phyloP scores from a whole-genome alignment of 2,329 filamentous ascomycete species.

The Didymella arachidicola region DNA sequence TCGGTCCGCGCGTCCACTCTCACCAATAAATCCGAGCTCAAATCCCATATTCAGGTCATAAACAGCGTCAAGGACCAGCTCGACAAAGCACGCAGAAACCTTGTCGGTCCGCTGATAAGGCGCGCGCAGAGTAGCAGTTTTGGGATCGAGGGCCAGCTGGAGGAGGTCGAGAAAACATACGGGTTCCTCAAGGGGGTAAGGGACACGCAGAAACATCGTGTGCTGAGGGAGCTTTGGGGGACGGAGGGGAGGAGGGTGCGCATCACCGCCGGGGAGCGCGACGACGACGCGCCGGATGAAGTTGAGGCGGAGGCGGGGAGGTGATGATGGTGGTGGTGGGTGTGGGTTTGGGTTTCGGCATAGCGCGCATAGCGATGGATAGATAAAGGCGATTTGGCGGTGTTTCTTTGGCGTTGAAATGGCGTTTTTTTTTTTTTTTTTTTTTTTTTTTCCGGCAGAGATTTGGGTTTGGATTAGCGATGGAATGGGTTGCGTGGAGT shows the following conservation, averaged over 20 bases:
- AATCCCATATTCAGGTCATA: slow-evolving; percentile 85
- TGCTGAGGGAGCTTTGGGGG: slow-evolving; percentile 76
- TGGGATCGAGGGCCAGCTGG: slow-evolving; percentile 84
- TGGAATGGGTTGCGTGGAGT: too few species aligned
- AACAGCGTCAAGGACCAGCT: slow-evolving; percentile 85
- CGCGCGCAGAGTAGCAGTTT: slow-evolving; percentile 72
- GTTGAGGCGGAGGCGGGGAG: slow-evolving; percentile 9
- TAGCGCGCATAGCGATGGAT: too few species aligned
- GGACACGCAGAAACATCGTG: slow-evolving; percentile 79
- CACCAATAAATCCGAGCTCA: slow-evolving; percentile 83
- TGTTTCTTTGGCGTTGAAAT: too few species aligned
- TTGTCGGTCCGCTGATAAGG: slow-evolving; percentile 83
- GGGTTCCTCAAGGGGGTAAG: slow-evolving; percentile 78
- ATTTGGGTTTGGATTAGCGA: too few species aligned
- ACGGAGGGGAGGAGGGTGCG: slow-evolving; percentile 39
- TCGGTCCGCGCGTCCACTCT: slow-evolving; percentile 84
- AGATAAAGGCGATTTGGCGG: too few species aligned
- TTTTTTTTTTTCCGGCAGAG: too few species aligned
- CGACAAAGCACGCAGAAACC: slow-evolving; percentile 81
- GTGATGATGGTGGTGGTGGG: too few species aligned
- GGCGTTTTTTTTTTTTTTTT: too few species aligned
- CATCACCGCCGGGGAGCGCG: slow-evolving; percentile 34
- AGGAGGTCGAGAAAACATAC: slow-evolving; percentile 80
- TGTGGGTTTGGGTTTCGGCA: too few species aligned
- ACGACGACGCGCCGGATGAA: slow-evolving; percentile 30